Conservation (phyloP, 371 early-diverging fungal genomes). For the Mortierella sp. region DNA sequence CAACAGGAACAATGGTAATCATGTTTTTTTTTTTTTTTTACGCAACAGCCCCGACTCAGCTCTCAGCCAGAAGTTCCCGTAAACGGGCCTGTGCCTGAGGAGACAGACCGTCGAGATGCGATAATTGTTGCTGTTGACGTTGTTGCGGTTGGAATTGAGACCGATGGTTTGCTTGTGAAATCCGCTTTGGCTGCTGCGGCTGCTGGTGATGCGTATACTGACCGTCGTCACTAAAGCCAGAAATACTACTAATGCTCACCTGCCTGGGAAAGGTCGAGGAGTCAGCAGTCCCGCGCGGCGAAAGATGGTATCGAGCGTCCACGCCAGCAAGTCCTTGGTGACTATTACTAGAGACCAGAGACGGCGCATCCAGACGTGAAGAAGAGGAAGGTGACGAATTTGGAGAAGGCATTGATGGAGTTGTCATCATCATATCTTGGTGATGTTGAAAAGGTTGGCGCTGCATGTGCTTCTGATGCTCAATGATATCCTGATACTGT, state of each 20-base stretch:
- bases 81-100: constrained; percentile 10
- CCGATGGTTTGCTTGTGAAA: background rate
- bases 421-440: constrained; percentile 53
- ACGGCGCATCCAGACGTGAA: constrained; percentile 36
- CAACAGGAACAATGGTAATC: background rate
- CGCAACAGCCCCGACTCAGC: background rate
- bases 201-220: background rate
- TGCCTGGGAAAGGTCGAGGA: constrained; percentile 8
- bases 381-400: constrained; percentile 49
- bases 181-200: background rate
- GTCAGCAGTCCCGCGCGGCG: constrained; percentile 25
- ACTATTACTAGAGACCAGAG: constrained; percentile 28
- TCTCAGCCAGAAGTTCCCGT: background rate
- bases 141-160: constrained; percentile 3
- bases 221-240: constrained; percentile 12
- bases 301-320: constrained; percentile 29
- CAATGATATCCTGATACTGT: background rate
- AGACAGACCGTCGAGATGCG: constrained; percentile 10
- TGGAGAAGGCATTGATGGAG: constrained; percentile 35
- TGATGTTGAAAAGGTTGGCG: constrained; percentile 11
- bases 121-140: background rate
- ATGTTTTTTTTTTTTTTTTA: too few relatives aligned
- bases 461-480: background rate
- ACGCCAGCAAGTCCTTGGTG: constrained; percentile 12
- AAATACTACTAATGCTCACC: constrained; percentile 13